Evolutionary conservation across 108 stramenopile species (phyloP), one percentile per base, ranked within the genome.

Genomic region (Stephanodiscus minutulus): DNA sequence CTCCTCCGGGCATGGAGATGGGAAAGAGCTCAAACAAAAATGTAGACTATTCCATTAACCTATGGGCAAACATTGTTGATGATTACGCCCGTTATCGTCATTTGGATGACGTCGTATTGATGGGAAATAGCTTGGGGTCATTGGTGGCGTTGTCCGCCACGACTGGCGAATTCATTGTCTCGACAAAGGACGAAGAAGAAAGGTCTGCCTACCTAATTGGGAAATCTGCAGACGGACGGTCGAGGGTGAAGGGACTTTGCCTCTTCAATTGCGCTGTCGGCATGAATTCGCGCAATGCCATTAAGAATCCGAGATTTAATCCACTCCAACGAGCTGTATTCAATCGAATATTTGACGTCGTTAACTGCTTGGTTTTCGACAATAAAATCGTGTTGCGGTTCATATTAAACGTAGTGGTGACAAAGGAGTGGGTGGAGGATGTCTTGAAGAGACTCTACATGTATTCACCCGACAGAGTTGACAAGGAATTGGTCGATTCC

Each of bases 191-290:
- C 5, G 56, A 43, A 50, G 46, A 54, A 15, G 69, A 24, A 18
- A 68, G 22, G 3, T 18, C 24, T 52, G 61, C 25, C 6, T 72
- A 76, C 47, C 10, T 76, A 13, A 66, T 70, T 0, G 74, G 75
- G 22, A 73, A 73, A 11, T 28, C 25, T 57, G 72, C 37, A 36
- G 59, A 21, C 0, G 41, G 39, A 3, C 36, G 29, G 52, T 59
- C 82, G 7, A 53, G 77, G 60, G 47, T 75, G 18, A 73, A 65
- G 44, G 87, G 87, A 17, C 59, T 88, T 4, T 77, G 88, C 31
- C 72, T 88, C 29, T 86, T 81, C 70, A 88, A 88, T 62, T 85
- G 85, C 62, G 88, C 84, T 1, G 70, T 88, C 0, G 88, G 88
- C 11, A 58, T 88, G 82, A 88, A 88, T 56, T 83, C 82, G 9